Conservation (phyloP, 2,329 filamentous ascomycete species). For the Colletotrichum gigasporum region DNA sequence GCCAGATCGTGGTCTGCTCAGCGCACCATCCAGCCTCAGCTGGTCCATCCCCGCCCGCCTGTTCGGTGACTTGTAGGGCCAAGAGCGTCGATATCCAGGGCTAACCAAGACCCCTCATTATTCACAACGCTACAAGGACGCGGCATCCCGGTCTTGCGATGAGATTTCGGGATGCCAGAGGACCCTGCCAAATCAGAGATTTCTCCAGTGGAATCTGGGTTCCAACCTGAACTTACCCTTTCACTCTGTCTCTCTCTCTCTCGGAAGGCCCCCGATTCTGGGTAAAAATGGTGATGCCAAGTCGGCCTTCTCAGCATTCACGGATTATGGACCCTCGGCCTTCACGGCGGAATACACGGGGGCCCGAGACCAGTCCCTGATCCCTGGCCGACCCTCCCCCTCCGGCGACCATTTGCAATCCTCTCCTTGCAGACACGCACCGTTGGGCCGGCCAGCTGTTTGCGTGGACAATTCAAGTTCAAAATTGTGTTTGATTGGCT, state of each 20-base stretch:
- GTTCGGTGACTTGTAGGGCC: neutral
- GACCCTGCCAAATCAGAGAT: neutral
- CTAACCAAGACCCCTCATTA: neutral
- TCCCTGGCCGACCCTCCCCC: conserved; percentile 16
- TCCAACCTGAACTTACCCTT: too few relatives aligned
- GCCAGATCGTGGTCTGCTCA: conserved; percentile 14
- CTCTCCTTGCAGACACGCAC: conserved; percentile 1
- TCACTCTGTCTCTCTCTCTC: too few relatives aligned
- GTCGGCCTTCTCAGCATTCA: conserved; percentile 2
- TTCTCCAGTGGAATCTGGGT: neutral
- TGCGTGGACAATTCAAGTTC: neutral
- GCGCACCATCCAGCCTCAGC: neutral
- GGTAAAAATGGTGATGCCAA: neutral
- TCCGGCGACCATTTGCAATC: neutral
- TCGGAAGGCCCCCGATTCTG: neutral
- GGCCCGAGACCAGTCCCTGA: conserved; percentile 14
- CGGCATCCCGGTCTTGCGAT: neutral
- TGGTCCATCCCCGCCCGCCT: conserved; percentile 1
- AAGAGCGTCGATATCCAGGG: neutral
- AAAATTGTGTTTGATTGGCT: conserved; percentile 1
- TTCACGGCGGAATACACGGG: conserved; percentile 15
- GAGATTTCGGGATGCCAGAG: neutral
- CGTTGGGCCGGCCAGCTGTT: neutral
- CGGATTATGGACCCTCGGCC: conserved; percentile 15
- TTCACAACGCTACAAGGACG: neutral